Evolutionary conservation across 1,284 basidiomycete species (phyloP), one percentile per base, ranked within the genome.

Genomic region (Pascua guehoae): DNA sequence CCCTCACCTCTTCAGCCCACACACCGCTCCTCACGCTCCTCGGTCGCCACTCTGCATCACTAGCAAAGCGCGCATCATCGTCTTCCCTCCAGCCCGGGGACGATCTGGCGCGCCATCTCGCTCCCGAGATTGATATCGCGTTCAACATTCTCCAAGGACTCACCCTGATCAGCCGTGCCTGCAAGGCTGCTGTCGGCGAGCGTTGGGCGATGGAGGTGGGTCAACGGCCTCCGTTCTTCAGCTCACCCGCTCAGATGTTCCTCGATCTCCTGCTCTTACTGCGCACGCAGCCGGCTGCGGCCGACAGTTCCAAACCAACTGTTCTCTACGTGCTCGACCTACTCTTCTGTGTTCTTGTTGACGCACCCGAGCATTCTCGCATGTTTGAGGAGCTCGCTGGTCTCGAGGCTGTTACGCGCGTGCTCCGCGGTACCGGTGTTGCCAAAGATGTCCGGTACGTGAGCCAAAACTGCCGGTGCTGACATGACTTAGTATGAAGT

Each of bases 291-390:
- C 60, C 65, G 39, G 24, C 24, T 32, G 51, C 63, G 41, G 51
- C 48, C 49, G 64, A 57, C 49, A 39, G 65, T 62, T 52, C 12
- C 10, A 66, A 43, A 47, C 71, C 70, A 2, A 73, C 87, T 14
- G 80, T 83, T 0, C 87, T 87, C 12, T 79, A 82, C 8, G 79
- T 89, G 1, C 78, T 95, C 16, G 91, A 95, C 66, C 88, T 89
- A 0, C 75, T 95, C 4, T 80, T 91, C 24, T 91, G 88, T 65
- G 81, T 91, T 18, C 80, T 95, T 7, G 91, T 93, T 11, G 91
- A 94, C 71, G 85, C 87, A 1, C 82, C 88, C 0, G 66, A 75
- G 7, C 84, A 89, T 5, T 75, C 91, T 7, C 83, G 91, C 16
- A 79, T 79, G 0, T 93, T 94, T 61, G 91, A 95, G 75, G 81